Conservation (phyloP, 371 early-diverging fungal genomes). For the Syncephalastrum sp. region DNA sequence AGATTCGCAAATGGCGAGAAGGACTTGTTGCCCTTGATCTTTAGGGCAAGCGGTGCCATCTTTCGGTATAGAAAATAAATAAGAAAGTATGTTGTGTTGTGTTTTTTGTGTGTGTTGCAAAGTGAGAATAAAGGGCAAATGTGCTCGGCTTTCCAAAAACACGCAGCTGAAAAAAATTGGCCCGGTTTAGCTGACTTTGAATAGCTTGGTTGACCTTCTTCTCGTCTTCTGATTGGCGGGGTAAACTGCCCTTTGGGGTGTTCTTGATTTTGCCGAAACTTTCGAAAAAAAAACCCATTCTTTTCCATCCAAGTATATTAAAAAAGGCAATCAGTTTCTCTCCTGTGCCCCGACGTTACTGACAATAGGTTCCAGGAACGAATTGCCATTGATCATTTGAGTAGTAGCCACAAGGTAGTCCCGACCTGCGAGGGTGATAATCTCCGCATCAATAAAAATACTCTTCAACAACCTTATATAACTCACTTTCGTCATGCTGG, state of each 20-base stretch:
- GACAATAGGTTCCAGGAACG: constrained; percentile 64
- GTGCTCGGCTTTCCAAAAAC: constrained; percentile 1
- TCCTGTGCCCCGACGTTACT: neutral
- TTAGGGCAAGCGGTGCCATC: constrained; percentile 78
- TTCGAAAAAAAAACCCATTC: no score
- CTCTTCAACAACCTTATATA: constrained; percentile 3
- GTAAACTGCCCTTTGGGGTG: constrained; percentile 1
- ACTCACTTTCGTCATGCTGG: constrained; percentile 70
- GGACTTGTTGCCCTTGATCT: constrained; percentile 74
- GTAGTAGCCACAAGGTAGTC: constrained; percentile 88
- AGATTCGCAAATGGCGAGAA: constrained; percentile 74
- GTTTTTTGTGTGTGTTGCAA: neutral
- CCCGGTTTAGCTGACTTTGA: no score
- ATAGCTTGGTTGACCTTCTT: no score
- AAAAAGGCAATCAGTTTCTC: no score
- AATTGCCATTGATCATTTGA: constrained; percentile 81
- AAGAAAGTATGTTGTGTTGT: neutral
- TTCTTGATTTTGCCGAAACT: neutral
- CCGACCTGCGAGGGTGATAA: constrained; percentile 46
- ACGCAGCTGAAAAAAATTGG: neutral
- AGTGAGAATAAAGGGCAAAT: neutral
- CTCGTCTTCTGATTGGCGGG: constrained; percentile 1
- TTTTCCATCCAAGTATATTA: no score
- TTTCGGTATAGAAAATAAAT: constrained; percentile 1
- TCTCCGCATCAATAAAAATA: constrained; percentile 1